Conservation (phyloP, 176 grass and related monocot genomes). For the Calamus simplicifolius region DNA sequence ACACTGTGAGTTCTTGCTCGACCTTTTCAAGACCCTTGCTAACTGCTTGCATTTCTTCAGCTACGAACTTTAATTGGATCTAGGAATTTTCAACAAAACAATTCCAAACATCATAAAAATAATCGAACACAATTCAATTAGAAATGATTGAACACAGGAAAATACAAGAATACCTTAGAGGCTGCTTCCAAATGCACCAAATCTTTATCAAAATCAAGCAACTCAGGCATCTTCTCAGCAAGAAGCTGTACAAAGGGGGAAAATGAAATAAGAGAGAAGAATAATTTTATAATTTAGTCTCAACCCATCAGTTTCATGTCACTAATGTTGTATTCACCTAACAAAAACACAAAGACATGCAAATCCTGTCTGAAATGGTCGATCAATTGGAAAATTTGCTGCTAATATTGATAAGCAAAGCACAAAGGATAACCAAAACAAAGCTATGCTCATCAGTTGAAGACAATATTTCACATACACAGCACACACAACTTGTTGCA, state of each 20-base stretch:
- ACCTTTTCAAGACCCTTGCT: conserved; percentile 99
- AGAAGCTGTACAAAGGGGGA: conserved; percentile 41
- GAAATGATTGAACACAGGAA: neutral
- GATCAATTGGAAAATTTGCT: too few species aligned
- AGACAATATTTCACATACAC: too few species aligned
- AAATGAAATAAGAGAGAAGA: neutral
- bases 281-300: neutral
- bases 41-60: conserved; percentile 98
- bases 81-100: conserved; percentile 39
- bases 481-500: too few species aligned
- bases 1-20: conserved; percentile 80
- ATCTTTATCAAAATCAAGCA: conserved; percentile 99
- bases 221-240: conserved; percentile 80
- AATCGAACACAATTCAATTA: conserved; percentile 1
- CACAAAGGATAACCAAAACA: neutral
- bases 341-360: too few species aligned
- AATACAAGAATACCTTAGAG: conserved; percentile 58
- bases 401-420: neutral
- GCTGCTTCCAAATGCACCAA: conserved; percentile 96
- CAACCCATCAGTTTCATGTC: neutral
- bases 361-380: too few species aligned
- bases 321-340: too few species aligned
- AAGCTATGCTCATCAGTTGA: neutral
- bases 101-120: neutral
- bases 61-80: conserved; percentile 91